phyloP scores from a whole-genome alignment of 2,329 filamentous ascomycete species.

The Fusarium kyushuense region DNA sequence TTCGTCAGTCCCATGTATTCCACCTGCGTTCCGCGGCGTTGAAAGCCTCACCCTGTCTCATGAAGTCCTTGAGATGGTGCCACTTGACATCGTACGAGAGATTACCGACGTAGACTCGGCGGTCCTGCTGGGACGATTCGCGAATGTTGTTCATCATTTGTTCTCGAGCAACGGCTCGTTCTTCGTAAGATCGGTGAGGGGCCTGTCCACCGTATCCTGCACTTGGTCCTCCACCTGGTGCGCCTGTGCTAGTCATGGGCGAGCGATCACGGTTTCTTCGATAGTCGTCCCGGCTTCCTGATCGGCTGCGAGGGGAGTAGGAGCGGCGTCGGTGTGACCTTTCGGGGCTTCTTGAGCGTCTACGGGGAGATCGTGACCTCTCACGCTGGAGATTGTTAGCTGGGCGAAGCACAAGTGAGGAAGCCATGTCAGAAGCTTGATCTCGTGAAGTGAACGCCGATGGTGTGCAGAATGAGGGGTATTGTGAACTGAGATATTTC shows the following conservation, averaged over 20 bases:
- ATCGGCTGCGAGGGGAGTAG: constrained; percentile 83
- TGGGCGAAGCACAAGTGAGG: constrained; percentile 13
- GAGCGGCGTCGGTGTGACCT: constrained; percentile 77
- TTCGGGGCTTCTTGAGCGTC: constrained; percentile 86
- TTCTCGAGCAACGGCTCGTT: constrained; percentile 85
- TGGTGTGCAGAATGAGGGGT: constrained; percentile 25
- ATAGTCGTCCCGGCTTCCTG: constrained; percentile 79
- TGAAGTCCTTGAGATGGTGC: constrained; percentile 99
- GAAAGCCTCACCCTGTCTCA: constrained; percentile 89
- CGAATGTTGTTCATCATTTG: constrained; percentile 96
- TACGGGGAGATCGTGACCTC: constrained; percentile 82
- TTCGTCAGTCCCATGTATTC: constrained; percentile 56
- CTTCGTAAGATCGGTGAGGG: constrained; percentile 83
- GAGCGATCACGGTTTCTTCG: constrained; percentile 81
- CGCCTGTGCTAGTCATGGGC: constrained; percentile 83
- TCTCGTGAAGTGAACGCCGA: constrained; percentile 14
- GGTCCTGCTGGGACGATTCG: constrained; percentile 97
- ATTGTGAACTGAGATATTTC: constrained; percentile 18
- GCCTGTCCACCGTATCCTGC: constrained; percentile 70
- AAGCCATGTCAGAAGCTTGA: constrained; percentile 34
- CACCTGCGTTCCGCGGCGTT: constrained; percentile 45
- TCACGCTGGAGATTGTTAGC: constrained; percentile 73
- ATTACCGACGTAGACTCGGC: constrained; percentile 99
- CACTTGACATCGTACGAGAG: constrained; percentile 99
- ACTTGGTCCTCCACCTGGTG: constrained; percentile 76